These are phyloP conservation scores for Phyllostachys edulis DNA, from an alignment of 176 grass and related monocot genomes.

Conservation along the genomic window DNA sequence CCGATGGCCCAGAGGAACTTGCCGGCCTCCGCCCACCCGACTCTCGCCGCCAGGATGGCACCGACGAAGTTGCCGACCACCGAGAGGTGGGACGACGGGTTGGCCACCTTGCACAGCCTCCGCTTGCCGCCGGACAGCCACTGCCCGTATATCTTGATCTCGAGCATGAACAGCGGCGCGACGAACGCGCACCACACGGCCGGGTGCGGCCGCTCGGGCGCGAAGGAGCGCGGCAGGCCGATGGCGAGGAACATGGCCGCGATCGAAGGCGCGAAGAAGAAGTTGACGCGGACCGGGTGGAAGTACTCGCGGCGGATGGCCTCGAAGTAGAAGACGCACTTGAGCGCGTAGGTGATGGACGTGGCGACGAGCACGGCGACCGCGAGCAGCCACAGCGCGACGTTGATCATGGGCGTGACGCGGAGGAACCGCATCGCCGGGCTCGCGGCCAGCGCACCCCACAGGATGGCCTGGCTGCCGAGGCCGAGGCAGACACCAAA, in stretches of 20 bases:
- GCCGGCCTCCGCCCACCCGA: slow-evolving; percentile 85
- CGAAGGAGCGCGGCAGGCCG: slow-evolving; percentile 52
- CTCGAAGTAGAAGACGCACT: slow-evolving; percentile 99
- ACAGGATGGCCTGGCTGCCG: slow-evolving; percentile 87
- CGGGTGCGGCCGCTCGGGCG: slow-evolving; percentile 55
- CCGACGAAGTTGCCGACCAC: slow-evolving; percentile 98
- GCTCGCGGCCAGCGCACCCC: slow-evolving; percentile 75
- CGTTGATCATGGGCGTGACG: slow-evolving; percentile 70
- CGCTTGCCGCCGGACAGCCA: slow-evolving; percentile 95
- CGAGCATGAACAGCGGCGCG: slow-evolving; percentile 68
- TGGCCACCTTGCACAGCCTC: slow-evolving; percentile 93
- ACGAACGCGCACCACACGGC: slow-evolving; percentile 74
- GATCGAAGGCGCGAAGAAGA: slow-evolving; percentile 95
- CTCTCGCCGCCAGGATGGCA: slow-evolving; percentile 80
- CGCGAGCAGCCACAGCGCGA: slow-evolving; percentile 74
- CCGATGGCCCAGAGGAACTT: slow-evolving; percentile 93
- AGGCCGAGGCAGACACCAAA: slow-evolving; percentile 93
- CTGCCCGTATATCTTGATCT: slow-evolving; percentile 97
- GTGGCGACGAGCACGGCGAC: slow-evolving; percentile 50
- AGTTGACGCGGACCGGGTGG: slow-evolving; percentile 95
- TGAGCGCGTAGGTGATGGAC: slow-evolving; percentile 72
- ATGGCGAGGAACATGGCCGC: slow-evolving; percentile 95
- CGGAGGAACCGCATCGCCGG: slow-evolving; percentile 70
- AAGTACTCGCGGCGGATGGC: slow-evolving; percentile 96
- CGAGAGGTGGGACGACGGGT: slow-evolving; percentile 91